Evolutionary conservation across 2,329 filamentous ascomycete genomes (phyloP), one percentile per base, ranked within the genome.

Genomic region (Penicillium sp.): DNA sequence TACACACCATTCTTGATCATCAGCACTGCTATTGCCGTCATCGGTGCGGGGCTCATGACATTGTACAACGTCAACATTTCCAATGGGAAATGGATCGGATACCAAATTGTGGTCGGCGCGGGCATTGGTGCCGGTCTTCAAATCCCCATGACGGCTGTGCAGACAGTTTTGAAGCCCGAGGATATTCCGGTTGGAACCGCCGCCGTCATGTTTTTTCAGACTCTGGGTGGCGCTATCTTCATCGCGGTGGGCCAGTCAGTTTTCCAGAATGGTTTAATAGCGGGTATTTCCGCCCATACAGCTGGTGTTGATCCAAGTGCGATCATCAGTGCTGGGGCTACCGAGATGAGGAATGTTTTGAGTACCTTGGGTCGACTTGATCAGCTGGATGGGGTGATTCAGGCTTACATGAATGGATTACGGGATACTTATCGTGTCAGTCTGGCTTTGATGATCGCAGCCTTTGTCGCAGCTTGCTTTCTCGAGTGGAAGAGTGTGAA

Each of bases 231-330:
- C 20, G 59, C 69, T 0, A 49, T 73, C 11, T 70, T 69, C 49
- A 59, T 72, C 29, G 65, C 69, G 2, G 65, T 71, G 23, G 68
- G 47, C 12, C 67, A 73, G 35, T 69, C 66, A 2, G 51, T 73
- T 1, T 70, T 73, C 54, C 62, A 63, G 22, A 69, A 67, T 26
- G 52, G 59, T 14, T 52, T 69, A 29, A 69, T 72, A 46, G 49
- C 47, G 20, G 56, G 50, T 12, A 52, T 56, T 20, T 23, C 23
- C 37, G 59, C 52, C 22, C 50, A 58, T 31, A 49, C 58, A 8
- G 43, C 53, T 2, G 35, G 29, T 9, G 56, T 60, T 6, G 29
- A 31, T 27, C 57, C 63, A 12, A 11, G 12, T 3, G 60, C 23
- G 0, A 65, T 65, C 43, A 48, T 64, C 4, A 54, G 55, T 5